Base-by-base conservation (phyloP, 1,284 basidiomycete species). In the Apiotrichum akiyoshidainum region DNA sequence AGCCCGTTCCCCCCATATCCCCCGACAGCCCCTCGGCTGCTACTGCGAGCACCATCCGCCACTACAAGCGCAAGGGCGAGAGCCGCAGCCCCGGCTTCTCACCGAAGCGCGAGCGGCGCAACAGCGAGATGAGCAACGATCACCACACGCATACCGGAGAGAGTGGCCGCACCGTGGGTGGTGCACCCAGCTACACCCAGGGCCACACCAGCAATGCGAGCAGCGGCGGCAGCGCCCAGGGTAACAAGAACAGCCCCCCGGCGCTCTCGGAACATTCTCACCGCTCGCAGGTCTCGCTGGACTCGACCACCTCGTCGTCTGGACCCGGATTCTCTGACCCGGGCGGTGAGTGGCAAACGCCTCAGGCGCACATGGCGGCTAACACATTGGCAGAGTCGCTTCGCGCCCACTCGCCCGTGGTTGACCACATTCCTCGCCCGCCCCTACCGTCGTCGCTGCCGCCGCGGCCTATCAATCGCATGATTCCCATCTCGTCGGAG, bases 401-500 rank as follows among this genome's bases (percentile, higher is more conserved):
- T 26, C 13, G 26, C 6, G 26, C 13, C 19, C 7, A 19, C 22
- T n/a, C 46, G 10, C 33, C 46, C 31, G 46, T 8, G 16, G 26
- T 16, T 31, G 31, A 16, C 13, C 37, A 17, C 33, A 19, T 33
- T 33, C 46, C 46, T n/a, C 33, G 6, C 46, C n/a, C 37, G 26
- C 37, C 47, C 17, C 34, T 39, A 2, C 17, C 48, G 2, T 40
- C 34, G 7, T 22, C 19, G 6, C 35, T 39, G 10, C 33, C 48
- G 1, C 35, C 37, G 9, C 37, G 19, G 4, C 37, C 37, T 12
- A n/a, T 50, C 35, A 37, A 40, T 14, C 48, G 48, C 48, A 21
- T 35, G 8, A 50, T 54, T n/a, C 52, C 57, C 12, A 45, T 64
- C 14, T 60, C 58, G 3, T 57, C 58, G 0, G 62, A 64, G 45